Percentiles rank a stretch among this genome's conserved stretches.
Conservation (phyloP, 768 basidiomycete species). For the Holtermanniella nyarrowii region DNA sequence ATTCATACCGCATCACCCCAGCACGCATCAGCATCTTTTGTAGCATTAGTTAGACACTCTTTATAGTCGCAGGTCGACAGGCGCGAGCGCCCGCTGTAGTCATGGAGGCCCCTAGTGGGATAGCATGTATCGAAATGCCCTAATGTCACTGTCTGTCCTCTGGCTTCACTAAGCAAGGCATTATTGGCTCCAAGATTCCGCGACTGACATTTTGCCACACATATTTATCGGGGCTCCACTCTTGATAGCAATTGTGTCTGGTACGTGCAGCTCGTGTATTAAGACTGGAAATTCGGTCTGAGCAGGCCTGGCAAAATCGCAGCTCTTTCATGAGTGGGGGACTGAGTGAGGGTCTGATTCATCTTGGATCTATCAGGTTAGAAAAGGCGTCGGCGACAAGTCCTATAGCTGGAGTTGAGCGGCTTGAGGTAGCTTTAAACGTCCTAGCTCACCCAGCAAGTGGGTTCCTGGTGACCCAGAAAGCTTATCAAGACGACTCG, state of each 20-base stretch:
- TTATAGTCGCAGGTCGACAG: neutral
- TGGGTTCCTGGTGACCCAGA: neutral
- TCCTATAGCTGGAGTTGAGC: neutral
- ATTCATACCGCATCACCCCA: neutral
- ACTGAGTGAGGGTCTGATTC: neutral
- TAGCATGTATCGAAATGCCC: too few species aligned
- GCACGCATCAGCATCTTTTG: neutral
- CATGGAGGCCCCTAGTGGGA: neutral
- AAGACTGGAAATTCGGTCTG: too few species aligned
- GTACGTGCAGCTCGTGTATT: too few species aligned
- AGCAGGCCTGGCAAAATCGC: too few species aligned
- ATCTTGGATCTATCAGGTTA: neutral
- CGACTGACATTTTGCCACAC: too few species aligned
- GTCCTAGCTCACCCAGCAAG: neutral
- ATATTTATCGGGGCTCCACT: too few species aligned
- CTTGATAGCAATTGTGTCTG: too few species aligned
- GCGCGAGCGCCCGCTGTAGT: neutral
- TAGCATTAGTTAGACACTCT: neutral
- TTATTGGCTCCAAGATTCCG: too few species aligned
- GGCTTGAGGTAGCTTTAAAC: neutral
- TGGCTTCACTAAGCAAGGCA: too few species aligned
- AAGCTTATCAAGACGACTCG: neutral
- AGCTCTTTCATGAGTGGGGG: too few species aligned
- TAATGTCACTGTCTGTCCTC: too few species aligned
- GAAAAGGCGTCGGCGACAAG: too few species aligned